Percentiles rank a stretch among this genome's conserved stretches.
These are phyloP conservation scores for Kokia cookei DNA, from an alignment of 441 rosid genomes.

Conservation along the genomic window DNA sequence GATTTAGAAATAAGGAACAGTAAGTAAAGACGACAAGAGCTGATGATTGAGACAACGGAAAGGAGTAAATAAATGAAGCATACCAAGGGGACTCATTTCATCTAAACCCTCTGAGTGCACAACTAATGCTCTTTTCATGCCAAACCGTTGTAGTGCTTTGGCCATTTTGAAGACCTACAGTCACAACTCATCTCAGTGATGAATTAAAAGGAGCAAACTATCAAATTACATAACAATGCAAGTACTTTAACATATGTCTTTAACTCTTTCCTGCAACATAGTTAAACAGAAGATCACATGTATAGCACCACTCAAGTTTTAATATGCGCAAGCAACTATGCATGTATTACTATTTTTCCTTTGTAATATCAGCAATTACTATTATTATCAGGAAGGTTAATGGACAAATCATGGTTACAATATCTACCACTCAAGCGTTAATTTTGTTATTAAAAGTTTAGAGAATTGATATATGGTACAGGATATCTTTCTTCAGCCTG, in stretches of 20 bases:
- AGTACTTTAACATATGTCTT: not conserved
- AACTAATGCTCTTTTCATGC: slow-evolving; percentile 87
- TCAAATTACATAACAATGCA: not conserved
- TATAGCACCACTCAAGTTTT: not conserved
- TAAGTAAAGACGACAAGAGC: not conserved
- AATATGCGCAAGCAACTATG: not conserved
- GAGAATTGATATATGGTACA: not conserved
- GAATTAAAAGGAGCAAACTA: not conserved
- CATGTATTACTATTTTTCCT: not conserved
- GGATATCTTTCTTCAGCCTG: not conserved
- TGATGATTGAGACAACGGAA: not conserved
- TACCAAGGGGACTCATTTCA: slow-evolving; percentile 96
- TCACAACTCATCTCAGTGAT: not conserved
- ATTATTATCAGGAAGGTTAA: not conserved
- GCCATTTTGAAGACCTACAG: slow-evolving; percentile 88
- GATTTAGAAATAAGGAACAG: not conserved
- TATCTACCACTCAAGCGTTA: not conserved
- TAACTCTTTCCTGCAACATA: not conserved
- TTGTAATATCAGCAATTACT: not conserved
- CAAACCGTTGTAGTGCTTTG: slow-evolving; percentile 78
- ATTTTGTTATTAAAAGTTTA: not conserved
- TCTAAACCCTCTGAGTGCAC: slow-evolving; percentile 95
- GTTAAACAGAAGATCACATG: not conserved
- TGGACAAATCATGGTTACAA: not conserved
- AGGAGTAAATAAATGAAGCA: slow-evolving; percentile 12